These are phyloP conservation scores for Psophocarpus tetragonolobus DNA, from an alignment of 306 rosid genomes.

Conservation along the genomic window DNA sequence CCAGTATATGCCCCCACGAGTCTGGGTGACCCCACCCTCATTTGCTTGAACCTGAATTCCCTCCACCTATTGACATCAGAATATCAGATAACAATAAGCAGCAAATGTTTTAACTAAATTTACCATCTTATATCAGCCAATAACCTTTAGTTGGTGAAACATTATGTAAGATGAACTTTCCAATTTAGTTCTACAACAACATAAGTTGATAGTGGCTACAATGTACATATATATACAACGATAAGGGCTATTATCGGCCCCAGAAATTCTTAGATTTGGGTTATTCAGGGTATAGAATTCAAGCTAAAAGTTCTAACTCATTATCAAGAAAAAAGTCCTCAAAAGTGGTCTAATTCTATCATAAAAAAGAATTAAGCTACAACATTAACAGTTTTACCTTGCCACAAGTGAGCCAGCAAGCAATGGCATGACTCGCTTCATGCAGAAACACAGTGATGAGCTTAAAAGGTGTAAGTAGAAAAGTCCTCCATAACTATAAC, in stretches of 20 bases:
- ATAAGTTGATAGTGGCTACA: neutral
- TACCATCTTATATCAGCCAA: neutral
- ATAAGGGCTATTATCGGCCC: conserved; percentile 4
- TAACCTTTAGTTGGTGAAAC: neutral
- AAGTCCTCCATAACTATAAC: conserved; percentile 87
- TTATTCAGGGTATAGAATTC: conserved; percentile 7
- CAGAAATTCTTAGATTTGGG: conserved; percentile 9
- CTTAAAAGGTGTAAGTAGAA: conserved; percentile 87
- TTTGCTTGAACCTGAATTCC: conserved; percentile 90
- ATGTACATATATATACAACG: neutral
- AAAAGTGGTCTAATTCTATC: conserved; percentile 11
- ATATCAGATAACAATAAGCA: neutral
- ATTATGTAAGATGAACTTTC: neutral
- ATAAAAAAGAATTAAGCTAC: conserved; percentile 26
- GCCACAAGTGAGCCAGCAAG: conserved; percentile 96
- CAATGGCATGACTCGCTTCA: conserved; percentile 93
- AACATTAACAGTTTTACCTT: conserved; percentile 46
- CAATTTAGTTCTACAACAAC: neutral
- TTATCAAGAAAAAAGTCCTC: neutral
- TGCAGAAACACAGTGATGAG: conserved; percentile 96
- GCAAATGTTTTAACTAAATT: conserved; percentile 14
- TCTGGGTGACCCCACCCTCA: conserved; percentile 87
- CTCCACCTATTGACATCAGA: conserved; percentile 67
- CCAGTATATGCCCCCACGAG: conserved; percentile 96
- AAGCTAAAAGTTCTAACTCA: conserved; percentile 16